Conservation (phyloP, 768 basidiomycete species). For the Wakefieldia striispora region DNA sequence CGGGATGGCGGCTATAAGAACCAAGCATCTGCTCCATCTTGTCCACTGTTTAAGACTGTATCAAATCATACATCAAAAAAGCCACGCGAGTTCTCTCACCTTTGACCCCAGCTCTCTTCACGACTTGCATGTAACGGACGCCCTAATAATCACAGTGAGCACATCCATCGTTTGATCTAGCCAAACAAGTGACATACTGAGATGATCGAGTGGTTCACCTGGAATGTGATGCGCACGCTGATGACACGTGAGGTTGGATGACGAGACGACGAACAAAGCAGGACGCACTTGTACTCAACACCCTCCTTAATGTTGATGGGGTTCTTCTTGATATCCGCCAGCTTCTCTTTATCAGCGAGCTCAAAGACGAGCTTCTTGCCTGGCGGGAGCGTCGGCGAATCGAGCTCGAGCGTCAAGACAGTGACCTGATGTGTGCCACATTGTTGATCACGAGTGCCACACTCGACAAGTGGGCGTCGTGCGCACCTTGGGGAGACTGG, state of each 20-base stretch:
- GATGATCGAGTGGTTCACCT: constrained; percentile 87
- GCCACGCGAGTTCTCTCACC: constrained; percentile 42
- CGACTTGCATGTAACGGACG: constrained; percentile 84
- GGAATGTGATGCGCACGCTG: constrained; percentile 80
- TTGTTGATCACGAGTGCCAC: constrained; percentile 22
- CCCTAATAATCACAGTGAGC: constrained; percentile 46
- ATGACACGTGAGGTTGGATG: constrained; percentile 3
- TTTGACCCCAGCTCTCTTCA: constrained; percentile 73
- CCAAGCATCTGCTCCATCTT: constrained; percentile 94
- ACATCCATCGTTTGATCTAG: not conserved
- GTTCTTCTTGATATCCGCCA: constrained; percentile 69
- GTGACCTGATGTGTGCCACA: constrained; percentile 48
- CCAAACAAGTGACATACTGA: constrained; percentile 46
- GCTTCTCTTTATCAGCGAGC: constrained; percentile 44
- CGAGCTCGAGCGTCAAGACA: constrained; percentile 73
- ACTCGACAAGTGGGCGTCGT: not conserved
- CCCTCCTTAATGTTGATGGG: constrained; percentile 81
- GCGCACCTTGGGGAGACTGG: constrained; percentile 64
- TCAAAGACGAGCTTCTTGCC: constrained; percentile 67
- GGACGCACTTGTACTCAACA: constrained; percentile 77
- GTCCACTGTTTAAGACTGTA: constrained; percentile 57
- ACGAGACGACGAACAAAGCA: not conserved
- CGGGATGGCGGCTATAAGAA: constrained; percentile 78
- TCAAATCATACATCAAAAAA: not conserved
- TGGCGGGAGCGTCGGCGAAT: constrained; percentile 64